Conservation (phyloP, 176 grass and related monocot genomes). For the Juncus effusus region DNA sequence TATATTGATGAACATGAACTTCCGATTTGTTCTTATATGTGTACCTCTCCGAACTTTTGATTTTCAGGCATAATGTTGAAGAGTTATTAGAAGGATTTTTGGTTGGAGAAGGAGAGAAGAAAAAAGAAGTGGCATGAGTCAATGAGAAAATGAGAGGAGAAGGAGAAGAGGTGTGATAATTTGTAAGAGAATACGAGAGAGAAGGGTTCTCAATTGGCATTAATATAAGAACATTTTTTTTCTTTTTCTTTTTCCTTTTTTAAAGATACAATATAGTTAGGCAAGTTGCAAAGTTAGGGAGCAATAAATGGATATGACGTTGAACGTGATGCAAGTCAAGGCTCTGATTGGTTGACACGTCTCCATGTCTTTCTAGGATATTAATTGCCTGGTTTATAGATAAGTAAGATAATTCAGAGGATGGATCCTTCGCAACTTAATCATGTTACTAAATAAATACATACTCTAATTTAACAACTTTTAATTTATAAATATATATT, state of each 20-base stretch:
- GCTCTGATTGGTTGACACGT: slow-evolving; percentile 20
- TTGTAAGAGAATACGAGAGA: slow-evolving; percentile 19
- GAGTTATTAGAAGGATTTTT: slow-evolving; percentile 28
- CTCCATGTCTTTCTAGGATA: slow-evolving; percentile 12
- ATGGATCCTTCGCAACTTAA: too few relatives aligned
- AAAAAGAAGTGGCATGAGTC: slow-evolving; percentile 35
- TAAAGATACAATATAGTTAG: slow-evolving; percentile 48
- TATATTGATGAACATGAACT: slow-evolving; percentile 22
- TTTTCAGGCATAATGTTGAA: slow-evolving; percentile 43
- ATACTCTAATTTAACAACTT: too few relatives aligned
- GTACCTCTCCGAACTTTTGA: slow-evolving; percentile 49
- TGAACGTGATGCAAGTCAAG: slow-evolving; percentile 44
- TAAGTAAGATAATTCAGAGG: not conserved
- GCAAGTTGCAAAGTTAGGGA: slow-evolving; percentile 38
- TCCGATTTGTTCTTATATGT: slow-evolving; percentile 14
- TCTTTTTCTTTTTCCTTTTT: too few relatives aligned
- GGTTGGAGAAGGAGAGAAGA: not conserved
- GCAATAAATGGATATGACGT: slow-evolving; percentile 36
- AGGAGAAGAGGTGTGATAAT: not conserved
- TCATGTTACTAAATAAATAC: too few relatives aligned
- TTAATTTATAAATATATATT: too few relatives aligned
- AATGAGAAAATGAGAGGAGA: slow-evolving; percentile 34
- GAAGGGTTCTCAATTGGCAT: not conserved
- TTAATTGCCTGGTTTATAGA: slow-evolving; percentile 7
- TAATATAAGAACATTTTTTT: not conserved